Percentiles rank a stretch among this genome's conserved stretches.
phyloP scores from a whole-genome alignment of 345 rosid species.

The Citrus sp. region DNA sequence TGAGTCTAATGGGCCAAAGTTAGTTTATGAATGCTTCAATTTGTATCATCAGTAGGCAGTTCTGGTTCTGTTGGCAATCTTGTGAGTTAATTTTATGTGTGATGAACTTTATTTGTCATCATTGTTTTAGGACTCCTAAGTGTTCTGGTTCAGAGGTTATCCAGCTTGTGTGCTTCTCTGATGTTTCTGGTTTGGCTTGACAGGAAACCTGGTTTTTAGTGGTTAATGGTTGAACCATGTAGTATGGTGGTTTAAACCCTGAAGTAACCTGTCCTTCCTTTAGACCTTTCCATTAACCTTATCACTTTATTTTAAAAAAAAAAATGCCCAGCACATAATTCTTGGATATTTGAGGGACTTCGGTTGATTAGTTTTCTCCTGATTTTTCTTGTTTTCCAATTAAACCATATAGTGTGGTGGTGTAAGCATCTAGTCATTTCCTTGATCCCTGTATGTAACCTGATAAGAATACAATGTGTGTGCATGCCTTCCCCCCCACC shows the following conservation, averaged over 20 bases:
- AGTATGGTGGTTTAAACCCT: neutral
- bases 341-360: neutral
- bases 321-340: neutral
- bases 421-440: neutral
- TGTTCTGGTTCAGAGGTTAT: neutral
- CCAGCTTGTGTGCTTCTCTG: neutral
- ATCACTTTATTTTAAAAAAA: neutral
- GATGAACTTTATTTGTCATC: neutral
- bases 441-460: neutral
- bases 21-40: neutral
- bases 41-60: neutral
- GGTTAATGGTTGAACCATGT: neutral
- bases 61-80: neutral
- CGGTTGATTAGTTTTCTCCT: neutral
- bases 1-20: neutral
- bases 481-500: neutral
- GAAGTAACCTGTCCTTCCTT: neutral
- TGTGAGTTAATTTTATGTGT: neutral
- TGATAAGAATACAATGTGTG: neutral
- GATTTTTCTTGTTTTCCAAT: neutral
- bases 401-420: neutral
- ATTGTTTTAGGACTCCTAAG: neutral
- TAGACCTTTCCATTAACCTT: neutral
- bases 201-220: neutral
- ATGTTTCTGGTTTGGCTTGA: neutral